Percentiles rank a stretch among this genome's conserved stretches.
These are phyloP conservation scores for Paecilomyces fulvus DNA, from an alignment of 2,329 filamentous ascomycete genomes.

Conservation along the genomic window DNA sequence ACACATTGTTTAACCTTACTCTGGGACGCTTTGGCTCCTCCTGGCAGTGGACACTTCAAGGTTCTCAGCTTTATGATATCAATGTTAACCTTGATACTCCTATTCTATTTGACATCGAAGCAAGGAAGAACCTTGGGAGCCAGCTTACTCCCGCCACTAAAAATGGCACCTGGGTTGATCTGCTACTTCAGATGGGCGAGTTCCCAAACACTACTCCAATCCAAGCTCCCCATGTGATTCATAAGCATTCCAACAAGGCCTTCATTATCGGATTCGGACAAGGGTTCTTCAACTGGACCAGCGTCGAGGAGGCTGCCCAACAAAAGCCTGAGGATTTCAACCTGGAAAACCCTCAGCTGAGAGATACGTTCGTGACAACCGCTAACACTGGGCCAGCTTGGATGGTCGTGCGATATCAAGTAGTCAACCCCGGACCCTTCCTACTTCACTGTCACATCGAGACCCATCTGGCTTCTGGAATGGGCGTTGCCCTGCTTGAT, in stretches of 20 bases:
- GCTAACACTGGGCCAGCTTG: slow-evolving; percentile 23
- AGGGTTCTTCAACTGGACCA: slow-evolving; percentile 32
- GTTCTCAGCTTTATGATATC: slow-evolving; percentile 15
- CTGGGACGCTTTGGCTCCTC: slow-evolving; percentile 19
- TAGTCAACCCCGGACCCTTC: slow-evolving; percentile 39
- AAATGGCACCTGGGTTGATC: slow-evolving; percentile 32
- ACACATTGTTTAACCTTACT: slow-evolving; percentile 37
- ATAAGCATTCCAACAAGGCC: slow-evolving; percentile 41
- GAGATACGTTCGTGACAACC: slow-evolving; percentile 34
- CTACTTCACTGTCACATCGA: slow-evolving; percentile 46
- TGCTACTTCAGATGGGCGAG: slow-evolving; percentile 23
- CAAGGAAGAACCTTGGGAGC: slow-evolving; percentile 14
- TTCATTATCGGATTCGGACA: slow-evolving; percentile 35
- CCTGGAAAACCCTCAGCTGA: slow-evolving; percentile 33
- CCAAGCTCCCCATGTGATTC: slow-evolving; percentile 37
- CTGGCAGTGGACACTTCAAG: slow-evolving; percentile 24
- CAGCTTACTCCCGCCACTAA: slow-evolving; percentile 23
- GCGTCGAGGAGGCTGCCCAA: slow-evolving; percentile 32
- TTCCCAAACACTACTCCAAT: slow-evolving; percentile 12
- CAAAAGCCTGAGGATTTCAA: slow-evolving; percentile 37
- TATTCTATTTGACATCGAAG: slow-evolving; percentile 23
- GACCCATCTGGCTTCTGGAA: slow-evolving; percentile 40
- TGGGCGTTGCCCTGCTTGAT: slow-evolving; percentile 42
- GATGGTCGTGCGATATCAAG: slow-evolving; percentile 40
- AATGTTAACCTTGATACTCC: slow-evolving; percentile 23